phyloP scores from a whole-genome alignment of 805 yeast species.

The Candida sonorensis region DNA sequence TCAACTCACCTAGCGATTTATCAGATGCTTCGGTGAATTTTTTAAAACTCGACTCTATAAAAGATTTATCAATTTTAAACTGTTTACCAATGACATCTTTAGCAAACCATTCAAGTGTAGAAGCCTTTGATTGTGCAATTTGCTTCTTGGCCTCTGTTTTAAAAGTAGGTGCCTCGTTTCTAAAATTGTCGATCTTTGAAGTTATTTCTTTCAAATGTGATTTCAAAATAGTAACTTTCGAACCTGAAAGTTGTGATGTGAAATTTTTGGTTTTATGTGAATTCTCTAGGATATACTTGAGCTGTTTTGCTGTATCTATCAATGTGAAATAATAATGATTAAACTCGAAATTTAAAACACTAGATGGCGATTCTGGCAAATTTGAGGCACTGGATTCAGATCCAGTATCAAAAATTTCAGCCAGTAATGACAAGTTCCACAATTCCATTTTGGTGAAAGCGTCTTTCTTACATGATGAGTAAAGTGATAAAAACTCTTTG shows the following conservation, averaged over 20 bases:
- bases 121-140: conserved; percentile 4
- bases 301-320: conserved; percentile 16
- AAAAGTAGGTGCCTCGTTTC: conserved; percentile 12
- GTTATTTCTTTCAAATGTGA: conserved; percentile 1
- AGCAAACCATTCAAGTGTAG: conserved; percentile 13
- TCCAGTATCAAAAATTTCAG: conserved; percentile 5
- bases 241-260: no score
- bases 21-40: conserved; percentile 8
- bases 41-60: conserved; percentile 7
- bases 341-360: conserved; percentile 14
- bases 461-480: conserved; percentile 6
- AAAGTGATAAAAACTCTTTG: conserved; percentile 8
- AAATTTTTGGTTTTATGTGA: conserved; percentile 1
- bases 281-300: conserved; percentile 8
- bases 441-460: conserved; percentile 31
- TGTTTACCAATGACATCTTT: conserved; percentile 13
- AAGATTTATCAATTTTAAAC: conserved; percentile 12
- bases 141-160: conserved; percentile 8
- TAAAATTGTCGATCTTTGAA: conserved; percentile 5
- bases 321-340: conserved; percentile 17
- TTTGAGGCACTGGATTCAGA: neutral
- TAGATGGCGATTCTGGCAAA: conserved; percentile 10
- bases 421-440: conserved; percentile 25
- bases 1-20: conserved; percentile 9
- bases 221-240: conserved; percentile 1